Conservation (phyloP, 139 green algal species). For the Asterochloris erici region DNA sequence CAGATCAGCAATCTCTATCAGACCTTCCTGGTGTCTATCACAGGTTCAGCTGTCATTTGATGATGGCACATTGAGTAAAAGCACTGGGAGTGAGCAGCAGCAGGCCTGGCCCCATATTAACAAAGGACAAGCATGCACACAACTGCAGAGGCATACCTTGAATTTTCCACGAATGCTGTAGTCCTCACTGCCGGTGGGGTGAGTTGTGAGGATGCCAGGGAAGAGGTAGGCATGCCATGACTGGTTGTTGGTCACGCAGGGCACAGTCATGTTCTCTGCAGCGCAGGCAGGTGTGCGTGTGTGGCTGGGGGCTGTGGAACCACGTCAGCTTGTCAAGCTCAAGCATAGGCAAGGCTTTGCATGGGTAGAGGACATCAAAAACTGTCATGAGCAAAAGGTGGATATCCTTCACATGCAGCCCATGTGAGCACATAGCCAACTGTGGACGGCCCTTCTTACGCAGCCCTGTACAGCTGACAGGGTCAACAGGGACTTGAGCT, state of each 20-base stretch:
- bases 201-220: conserved; percentile 50
- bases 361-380: too few relatives aligned
- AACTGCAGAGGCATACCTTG: conserved; percentile 18
- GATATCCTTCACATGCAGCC: too few relatives aligned
- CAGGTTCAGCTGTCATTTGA: too few relatives aligned
- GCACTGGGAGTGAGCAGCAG: neutral
- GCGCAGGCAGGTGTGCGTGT: conserved; percentile 20
- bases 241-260: conserved; percentile 45
- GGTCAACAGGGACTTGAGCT: neutral
- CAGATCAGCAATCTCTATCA: too few relatives aligned
- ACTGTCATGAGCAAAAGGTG: too few relatives aligned
- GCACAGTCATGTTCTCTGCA: neutral
- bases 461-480: too few relatives aligned
- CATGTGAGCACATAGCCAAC: too few relatives aligned
- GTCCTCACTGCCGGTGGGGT: conserved; percentile 62
- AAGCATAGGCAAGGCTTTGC: neutral
- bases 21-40: too few relatives aligned
- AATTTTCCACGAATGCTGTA: conserved; percentile 55
- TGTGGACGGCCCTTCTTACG: too few relatives aligned
- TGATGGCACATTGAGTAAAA: neutral
- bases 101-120: neutral
- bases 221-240: conserved; percentile 47
- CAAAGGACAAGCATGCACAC: neutral
- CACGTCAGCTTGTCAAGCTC: neutral
- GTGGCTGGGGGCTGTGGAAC: neutral